Percentiles rank a stretch among this genome's conserved stretches.
Conservation (phyloP, 352 stramenopile genomes). For the Pythium pyrilobum region DNA sequence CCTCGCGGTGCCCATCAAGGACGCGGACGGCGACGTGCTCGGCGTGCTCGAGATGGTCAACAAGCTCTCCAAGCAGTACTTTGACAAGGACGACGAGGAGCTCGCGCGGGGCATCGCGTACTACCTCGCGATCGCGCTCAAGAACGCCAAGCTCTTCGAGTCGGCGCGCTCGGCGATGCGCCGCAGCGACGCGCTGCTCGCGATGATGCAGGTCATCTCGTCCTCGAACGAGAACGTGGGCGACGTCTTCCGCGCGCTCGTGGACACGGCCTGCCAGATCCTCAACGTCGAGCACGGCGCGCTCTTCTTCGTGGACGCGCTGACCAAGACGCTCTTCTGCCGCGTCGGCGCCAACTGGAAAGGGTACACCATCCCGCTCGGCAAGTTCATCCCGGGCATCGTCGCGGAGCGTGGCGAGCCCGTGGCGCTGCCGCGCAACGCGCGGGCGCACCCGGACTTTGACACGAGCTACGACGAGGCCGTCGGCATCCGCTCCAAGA, state of each 20-base stretch:
- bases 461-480: slow-evolving; percentile 58
- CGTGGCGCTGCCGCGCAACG: slow-evolving; percentile 46
- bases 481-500: slow-evolving; percentile 55
- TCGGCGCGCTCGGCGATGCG: slow-evolving; percentile 45
- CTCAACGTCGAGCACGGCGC: slow-evolving; percentile 55
- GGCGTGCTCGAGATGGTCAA: slow-evolving; percentile 65
- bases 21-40: slow-evolving; percentile 55
- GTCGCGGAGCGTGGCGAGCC: slow-evolving; percentile 59
- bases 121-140: slow-evolving; percentile 61
- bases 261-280: slow-evolving; percentile 43
- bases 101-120: slow-evolving; percentile 55
- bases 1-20: slow-evolving; percentile 77
- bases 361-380: slow-evolving; percentile 61
- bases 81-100: slow-evolving; percentile 68
- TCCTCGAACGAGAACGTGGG: slow-evolving; percentile 43
- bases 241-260: slow-evolving; percentile 36
- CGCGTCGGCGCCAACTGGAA: slow-evolving; percentile 62
- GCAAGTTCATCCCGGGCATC: slow-evolving; percentile 59
- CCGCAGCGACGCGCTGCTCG: slow-evolving; percentile 60
- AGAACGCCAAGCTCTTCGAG: slow-evolving; percentile 62
- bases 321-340: slow-evolving; percentile 61
- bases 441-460: slow-evolving; percentile 55
- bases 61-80: slow-evolving; percentile 63
- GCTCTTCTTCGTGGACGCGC: slow-evolving; percentile 76
- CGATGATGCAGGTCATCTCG: slow-evolving; percentile 51